Conservation (phyloP, 2,329 filamentous ascomycete species). For the Exophiala sp. region DNA sequence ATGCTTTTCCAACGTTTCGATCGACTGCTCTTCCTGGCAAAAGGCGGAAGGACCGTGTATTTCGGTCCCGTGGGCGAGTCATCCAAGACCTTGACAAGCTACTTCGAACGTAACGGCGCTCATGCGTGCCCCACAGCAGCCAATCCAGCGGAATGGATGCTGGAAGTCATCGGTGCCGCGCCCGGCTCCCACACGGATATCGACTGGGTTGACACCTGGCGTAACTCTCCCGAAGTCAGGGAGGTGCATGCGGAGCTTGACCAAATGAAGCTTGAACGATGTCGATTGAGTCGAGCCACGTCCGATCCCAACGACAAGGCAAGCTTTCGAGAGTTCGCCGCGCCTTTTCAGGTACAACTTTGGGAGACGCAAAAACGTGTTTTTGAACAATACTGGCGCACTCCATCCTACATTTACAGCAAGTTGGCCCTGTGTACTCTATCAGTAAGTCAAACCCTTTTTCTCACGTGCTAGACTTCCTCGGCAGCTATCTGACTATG, state of each 20-base stretch:
- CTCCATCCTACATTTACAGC: slow-evolving; percentile 82
- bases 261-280: slow-evolving; percentile 52
- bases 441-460: slow-evolving; percentile 31
- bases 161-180: slow-evolving; percentile 58
- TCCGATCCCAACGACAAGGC: slow-evolving; percentile 49
- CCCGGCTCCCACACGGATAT: slow-evolving; percentile 62
- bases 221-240: slow-evolving; percentile 54
- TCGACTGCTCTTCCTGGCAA: slow-evolving; percentile 60
- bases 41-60: slow-evolving; percentile 65
- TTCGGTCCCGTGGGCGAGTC: slow-evolving; percentile 64
- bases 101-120: slow-evolving; percentile 65
- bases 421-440: slow-evolving; percentile 67
- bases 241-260: slow-evolving; percentile 55
- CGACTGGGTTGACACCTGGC: slow-evolving; percentile 64
- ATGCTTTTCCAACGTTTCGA: slow-evolving; percentile 89
- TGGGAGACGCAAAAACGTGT: slow-evolving; percentile 67
- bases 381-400: slow-evolving; percentile 91
- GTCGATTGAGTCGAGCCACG: slow-evolving; percentile 37
- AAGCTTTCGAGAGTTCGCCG: slow-evolving; percentile 74
- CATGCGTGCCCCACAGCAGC: slow-evolving; percentile 57
- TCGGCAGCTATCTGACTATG: slow-evolving; percentile 6
- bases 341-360: slow-evolving; percentile 67
- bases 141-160: slow-evolving; percentile 75
- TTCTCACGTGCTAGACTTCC: slow-evolving; percentile 6
- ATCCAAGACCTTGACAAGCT: slow-evolving; percentile 55